phyloP scores from a whole-genome alignment of 2,329 filamentous ascomycete species.

The Xylariaceae sp. region DNA sequence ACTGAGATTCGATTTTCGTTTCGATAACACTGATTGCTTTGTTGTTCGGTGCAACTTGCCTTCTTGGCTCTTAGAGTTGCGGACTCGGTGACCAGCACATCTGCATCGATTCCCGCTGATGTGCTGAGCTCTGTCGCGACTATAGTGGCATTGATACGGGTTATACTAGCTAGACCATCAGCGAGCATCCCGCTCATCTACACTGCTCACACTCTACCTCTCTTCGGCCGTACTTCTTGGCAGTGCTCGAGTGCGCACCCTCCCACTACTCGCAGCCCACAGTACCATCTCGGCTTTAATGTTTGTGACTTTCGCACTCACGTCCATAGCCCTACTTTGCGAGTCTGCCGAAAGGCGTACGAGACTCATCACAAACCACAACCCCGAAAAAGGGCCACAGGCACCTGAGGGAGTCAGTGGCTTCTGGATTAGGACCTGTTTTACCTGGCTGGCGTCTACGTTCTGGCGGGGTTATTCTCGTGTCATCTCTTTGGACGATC shows the following conservation, averaged over 20 bases:
- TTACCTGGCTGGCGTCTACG: constrained; percentile 11
- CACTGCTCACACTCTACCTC: constrained; percentile 9
- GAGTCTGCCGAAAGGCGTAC: neutral
- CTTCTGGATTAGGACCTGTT: constrained; percentile 6
- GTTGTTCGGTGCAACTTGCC: constrained; percentile 6
- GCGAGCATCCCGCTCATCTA: constrained; percentile 8
- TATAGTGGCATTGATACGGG: neutral
- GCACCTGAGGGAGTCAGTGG: constrained; percentile 9
- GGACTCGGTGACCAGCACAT: neutral
- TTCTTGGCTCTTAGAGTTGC: constrained; percentile 7
- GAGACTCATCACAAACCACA: constrained; percentile 1
- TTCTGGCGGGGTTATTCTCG: constrained; percentile 6
- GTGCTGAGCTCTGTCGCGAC: constrained; percentile 4
- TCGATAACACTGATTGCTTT: neutral
- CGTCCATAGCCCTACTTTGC: constrained; percentile 1
- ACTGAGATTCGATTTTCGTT: neutral
- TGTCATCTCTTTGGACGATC: constrained; percentile 8
- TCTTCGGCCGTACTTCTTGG: constrained; percentile 4
- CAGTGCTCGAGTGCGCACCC: constrained; percentile 5
- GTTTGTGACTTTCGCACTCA: constrained; percentile 5
- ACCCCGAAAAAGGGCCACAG: neutral
- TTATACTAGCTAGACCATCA: constrained; percentile 11
- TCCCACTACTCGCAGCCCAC: constrained; percentile 4
- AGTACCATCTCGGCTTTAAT: constrained; percentile 4
- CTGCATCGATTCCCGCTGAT: constrained; percentile 4